Percentiles rank a stretch among this genome's conserved stretches.
Evolutionary conservation across 306 rosid species (phyloP).

Genomic region (Cucumis hystrix): DNA sequence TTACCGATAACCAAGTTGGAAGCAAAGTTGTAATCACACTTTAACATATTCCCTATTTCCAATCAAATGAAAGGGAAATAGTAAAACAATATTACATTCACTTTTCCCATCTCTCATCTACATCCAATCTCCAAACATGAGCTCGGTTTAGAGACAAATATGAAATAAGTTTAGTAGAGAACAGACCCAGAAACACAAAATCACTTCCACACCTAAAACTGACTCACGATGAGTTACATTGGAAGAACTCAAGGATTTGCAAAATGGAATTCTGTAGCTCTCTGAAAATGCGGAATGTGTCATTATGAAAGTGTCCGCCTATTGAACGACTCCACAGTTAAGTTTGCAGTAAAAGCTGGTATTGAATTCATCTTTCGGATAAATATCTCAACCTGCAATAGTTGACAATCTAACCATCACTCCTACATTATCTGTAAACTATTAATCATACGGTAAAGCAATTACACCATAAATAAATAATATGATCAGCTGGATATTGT

Average conservation of each 20-base stretch:
- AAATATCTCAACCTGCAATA: slow-evolving; percentile 79
- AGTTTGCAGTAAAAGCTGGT: slow-evolving; percentile 94
- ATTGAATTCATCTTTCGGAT: slow-evolving; percentile 78
- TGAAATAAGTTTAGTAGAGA: background rate
- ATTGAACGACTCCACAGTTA: slow-evolving; percentile 94
- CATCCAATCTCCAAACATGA: background rate
- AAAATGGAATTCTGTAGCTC: background rate
- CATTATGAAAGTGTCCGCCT: slow-evolving; percentile 57
- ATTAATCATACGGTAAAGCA: background rate
- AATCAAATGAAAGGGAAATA: background rate
- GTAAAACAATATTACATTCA: background rate
- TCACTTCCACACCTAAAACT: background rate
- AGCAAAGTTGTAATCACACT: background rate
- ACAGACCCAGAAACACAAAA: background rate
- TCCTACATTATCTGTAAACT: background rate
- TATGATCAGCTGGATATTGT: background rate
- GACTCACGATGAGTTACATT: background rate
- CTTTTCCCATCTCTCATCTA: background rate
- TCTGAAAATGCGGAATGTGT: background rate
- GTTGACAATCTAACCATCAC: background rate
- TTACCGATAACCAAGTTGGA: background rate
- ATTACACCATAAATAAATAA: background rate
- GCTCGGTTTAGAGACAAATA: background rate
- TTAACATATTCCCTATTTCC: background rate
- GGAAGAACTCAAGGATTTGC: background rate